These are phyloP conservation scores for Pseudogymnoascus sp. DNA, from an alignment of 2,329 filamentous ascomycete species.

Conservation along the genomic window DNA sequence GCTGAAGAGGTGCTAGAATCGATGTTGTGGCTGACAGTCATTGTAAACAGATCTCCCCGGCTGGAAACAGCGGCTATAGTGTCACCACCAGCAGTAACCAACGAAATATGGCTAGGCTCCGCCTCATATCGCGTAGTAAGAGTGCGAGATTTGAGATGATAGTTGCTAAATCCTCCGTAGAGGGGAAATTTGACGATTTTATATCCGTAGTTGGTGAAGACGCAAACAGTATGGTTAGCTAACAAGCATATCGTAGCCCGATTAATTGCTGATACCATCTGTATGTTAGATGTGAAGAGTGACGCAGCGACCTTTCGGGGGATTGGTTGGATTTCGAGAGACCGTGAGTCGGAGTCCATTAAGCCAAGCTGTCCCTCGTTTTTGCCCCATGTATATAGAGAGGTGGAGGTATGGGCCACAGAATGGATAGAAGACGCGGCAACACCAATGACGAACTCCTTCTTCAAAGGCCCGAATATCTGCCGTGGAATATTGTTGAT, in stretches of 20 bases:
- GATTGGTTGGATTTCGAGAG: constrained; percentile 70
- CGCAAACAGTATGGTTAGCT: constrained; percentile 80
- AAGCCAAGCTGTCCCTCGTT: constrained; percentile 91
- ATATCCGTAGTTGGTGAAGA: constrained; percentile 94
- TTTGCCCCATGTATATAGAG: constrained; percentile 88
- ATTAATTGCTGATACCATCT: constrained; percentile 80
- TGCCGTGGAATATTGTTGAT: constrained; percentile 76
- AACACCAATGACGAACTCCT: constrained; percentile 70
- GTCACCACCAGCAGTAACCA: constrained; percentile 77
- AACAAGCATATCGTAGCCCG: constrained; percentile 79
- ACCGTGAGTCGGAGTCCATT: constrained; percentile 90
- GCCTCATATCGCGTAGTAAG: constrained; percentile 58
- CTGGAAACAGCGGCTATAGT: constrained; percentile 83
- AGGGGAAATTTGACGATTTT: constrained; percentile 80
- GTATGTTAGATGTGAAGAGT: constrained; percentile 63
- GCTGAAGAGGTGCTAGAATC: constrained; percentile 53
- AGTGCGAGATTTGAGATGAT: constrained; percentile 58
- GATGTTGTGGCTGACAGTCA: constrained; percentile 62
- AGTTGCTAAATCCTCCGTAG: constrained; percentile 60
- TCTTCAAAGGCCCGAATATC: constrained; percentile 85
- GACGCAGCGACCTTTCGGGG: constrained; percentile 86
- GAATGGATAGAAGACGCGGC: constrained; percentile 90
- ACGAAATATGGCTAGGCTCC: constrained; percentile 59
- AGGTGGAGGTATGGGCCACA: constrained; percentile 72
- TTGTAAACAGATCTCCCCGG: constrained; percentile 80